These are phyloP conservation scores for Schoenoplectus triqueter DNA, from an alignment of 202 grass and related monocot species.

Conservation along the genomic window DNA sequence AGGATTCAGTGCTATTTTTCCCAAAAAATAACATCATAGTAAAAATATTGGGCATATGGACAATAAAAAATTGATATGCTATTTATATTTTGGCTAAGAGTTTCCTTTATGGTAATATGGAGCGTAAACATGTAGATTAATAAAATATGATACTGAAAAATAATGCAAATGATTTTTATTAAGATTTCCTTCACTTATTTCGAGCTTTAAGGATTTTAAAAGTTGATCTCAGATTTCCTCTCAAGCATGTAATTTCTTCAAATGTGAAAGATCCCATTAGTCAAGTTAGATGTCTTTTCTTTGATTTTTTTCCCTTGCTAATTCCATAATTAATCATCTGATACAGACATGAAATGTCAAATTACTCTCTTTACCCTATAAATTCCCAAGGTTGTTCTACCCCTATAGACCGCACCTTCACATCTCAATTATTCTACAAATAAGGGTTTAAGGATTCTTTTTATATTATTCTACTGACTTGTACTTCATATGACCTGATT, in stretches of 20 bases:
- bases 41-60: background rate
- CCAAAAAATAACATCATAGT: background rate
- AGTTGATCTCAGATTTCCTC: conserved; percentile 83
- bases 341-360: background rate
- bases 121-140: too few relatives aligned
- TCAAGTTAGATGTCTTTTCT: conserved; percentile 46
- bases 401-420: background rate
- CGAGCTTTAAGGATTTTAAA: conserved; percentile 75
- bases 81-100: background rate
- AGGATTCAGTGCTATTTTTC: too few relatives aligned
- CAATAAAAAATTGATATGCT: background rate
- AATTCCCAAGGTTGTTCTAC: background rate
- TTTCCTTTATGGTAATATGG: too few relatives aligned
- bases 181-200: background rate
- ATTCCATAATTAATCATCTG: background rate
- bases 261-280: conserved; percentile 77
- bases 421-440: too few relatives aligned
- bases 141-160: too few relatives aligned
- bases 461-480: too few relatives aligned
- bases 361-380: background rate
- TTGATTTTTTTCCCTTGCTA: background rate
- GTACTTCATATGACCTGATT: background rate
- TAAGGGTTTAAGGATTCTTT: too few relatives aligned
- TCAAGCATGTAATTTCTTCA: conserved; percentile 74
- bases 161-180: background rate